phyloP scores from a whole-genome alignment of 2,329 filamentous ascomycete species.

The Coniella lustricola region DNA sequence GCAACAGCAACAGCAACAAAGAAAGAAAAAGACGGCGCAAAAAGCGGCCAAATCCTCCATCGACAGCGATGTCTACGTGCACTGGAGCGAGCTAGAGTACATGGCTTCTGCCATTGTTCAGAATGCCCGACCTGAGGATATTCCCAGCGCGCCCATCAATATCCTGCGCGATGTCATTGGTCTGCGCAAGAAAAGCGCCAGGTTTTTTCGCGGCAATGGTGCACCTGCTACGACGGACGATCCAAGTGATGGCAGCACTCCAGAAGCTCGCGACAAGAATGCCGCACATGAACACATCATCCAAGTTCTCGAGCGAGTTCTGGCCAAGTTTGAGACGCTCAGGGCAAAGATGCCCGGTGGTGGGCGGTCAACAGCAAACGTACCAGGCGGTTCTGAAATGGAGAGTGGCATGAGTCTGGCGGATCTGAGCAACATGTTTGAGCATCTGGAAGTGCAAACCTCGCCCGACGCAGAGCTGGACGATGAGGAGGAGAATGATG shows the following conservation, averaged over 20 bases:
- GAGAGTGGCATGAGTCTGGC: constrained; percentile 7
- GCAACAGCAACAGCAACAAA: background rate
- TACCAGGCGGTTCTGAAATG: background rate
- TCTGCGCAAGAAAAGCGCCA: constrained; percentile 23
- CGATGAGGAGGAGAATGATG: background rate
- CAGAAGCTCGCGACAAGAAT: constrained; percentile 15
- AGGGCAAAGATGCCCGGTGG: background rate
- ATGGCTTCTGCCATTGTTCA: constrained; percentile 18
- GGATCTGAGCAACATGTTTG: constrained; percentile 24
- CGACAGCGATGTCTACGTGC: constrained; percentile 7
- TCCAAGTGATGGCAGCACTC: constrained; percentile 2
- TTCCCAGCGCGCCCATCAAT: constrained; percentile 20
- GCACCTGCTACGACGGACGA: constrained; percentile 11
- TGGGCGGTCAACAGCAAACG: background rate
- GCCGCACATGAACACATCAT: constrained; percentile 22
- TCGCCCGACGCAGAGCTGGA: constrained; percentile 13
- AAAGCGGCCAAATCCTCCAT: constrained; percentile 12
- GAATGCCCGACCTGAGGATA: constrained; percentile 19
- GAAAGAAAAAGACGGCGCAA: background rate
- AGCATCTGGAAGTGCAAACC: constrained; percentile 21
- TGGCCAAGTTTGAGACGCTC: background rate
- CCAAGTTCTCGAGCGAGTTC: constrained; percentile 19
- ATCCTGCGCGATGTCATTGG: constrained; percentile 24
- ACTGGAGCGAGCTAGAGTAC: constrained; percentile 18
- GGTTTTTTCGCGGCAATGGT: constrained; percentile 18